Conservation (phyloP, 108 stramenopile genomes). For the Conticribra weissflogii region DNA sequence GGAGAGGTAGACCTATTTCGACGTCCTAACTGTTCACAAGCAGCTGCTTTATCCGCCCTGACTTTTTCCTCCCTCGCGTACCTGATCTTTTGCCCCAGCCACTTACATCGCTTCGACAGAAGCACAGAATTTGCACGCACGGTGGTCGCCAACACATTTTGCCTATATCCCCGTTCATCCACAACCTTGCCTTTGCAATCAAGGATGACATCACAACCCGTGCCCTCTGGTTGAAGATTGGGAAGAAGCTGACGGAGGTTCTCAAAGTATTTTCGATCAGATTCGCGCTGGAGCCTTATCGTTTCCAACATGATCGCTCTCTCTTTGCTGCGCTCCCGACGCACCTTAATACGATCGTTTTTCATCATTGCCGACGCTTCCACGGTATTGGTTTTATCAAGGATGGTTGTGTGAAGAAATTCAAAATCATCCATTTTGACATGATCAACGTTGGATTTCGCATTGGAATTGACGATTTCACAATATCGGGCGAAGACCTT, state of each 20-base stretch:
- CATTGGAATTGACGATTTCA: slow-evolving; percentile 63
- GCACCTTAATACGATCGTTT: slow-evolving; percentile 74
- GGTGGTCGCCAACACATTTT: slow-evolving; percentile 60
- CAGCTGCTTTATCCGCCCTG: slow-evolving; percentile 35
- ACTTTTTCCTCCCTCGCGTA: slow-evolving; percentile 48
- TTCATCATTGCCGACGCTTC: slow-evolving; percentile 86
- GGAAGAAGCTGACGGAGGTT: slow-evolving; percentile 60
- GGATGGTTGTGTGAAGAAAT: slow-evolving; percentile 66
- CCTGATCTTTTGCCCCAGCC: slow-evolving; percentile 64
- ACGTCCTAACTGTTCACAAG: slow-evolving; percentile 19
- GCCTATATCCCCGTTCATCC: slow-evolving; percentile 72
- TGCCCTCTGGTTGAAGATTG: slow-evolving; percentile 32
- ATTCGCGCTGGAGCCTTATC: slow-evolving; percentile 61
- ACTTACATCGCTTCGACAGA: slow-evolving; percentile 69
- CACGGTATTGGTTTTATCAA: slow-evolving; percentile 62
- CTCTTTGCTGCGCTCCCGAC: slow-evolving; percentile 48
- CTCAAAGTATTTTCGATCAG: slow-evolving; percentile 69
- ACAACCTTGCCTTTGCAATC: slow-evolving; percentile 73
- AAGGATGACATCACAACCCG: slow-evolving; percentile 63
- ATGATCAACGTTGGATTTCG: slow-evolving; percentile 1
- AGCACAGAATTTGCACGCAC: slow-evolving; percentile 68
- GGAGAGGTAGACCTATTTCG: too few species aligned
- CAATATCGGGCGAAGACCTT: slow-evolving; percentile 72
- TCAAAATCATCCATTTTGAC: slow-evolving; percentile 62
- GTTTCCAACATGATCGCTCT: slow-evolving; percentile 43